Conservation (phyloP, 1,139 yeast genomes). For the Suhomyces anneliseae region DNA sequence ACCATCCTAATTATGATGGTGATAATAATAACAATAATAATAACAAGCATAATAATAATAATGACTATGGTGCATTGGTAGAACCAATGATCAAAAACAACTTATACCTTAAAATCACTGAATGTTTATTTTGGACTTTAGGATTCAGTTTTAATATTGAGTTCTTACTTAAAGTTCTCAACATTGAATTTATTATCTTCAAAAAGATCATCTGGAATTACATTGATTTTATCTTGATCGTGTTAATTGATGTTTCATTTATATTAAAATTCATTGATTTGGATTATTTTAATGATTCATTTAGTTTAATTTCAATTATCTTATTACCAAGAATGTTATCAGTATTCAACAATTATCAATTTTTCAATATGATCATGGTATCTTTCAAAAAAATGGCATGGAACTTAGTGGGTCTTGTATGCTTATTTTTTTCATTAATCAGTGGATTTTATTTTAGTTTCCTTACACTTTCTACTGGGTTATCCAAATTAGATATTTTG, state of each 20-base stretch:
- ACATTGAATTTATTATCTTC: slow-evolving; percentile 43
- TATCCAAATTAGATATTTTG: slow-evolving; percentile 50
- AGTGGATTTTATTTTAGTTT: slow-evolving; percentile 61
- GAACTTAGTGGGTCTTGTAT: slow-evolving; percentile 54
- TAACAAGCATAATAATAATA: neutral
- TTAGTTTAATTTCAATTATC: slow-evolving; percentile 51
- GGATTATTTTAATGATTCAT: slow-evolving; percentile 24
- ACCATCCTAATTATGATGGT: slow-evolving; percentile 1
- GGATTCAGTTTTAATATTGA: slow-evolving; percentile 41
- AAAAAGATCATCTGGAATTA: slow-evolving; percentile 45
- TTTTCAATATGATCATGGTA: slow-evolving; percentile 53
- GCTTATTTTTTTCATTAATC: slow-evolving; percentile 51
- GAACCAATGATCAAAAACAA: neutral
- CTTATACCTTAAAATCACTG: slow-evolving; percentile 13
- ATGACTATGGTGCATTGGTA: neutral
- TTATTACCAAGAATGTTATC: slow-evolving; percentile 56
- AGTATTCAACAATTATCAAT: slow-evolving; percentile 53
- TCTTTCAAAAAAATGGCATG: slow-evolving; percentile 56
- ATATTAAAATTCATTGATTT: slow-evolving; percentile 19
- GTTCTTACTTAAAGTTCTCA: slow-evolving; percentile 37
- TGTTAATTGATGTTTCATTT: slow-evolving; percentile 33
- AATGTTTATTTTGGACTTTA: slow-evolving; percentile 34
- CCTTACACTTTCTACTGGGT: slow-evolving; percentile 49
- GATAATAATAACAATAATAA: neutral
- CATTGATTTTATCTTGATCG: slow-evolving; percentile 35